Evolutionary conservation across 228 moss, liverwort and hornwort species (phyloP), one percentile per base, ranked within the genome.

Genomic region (Sphagnum fallax): DNA sequence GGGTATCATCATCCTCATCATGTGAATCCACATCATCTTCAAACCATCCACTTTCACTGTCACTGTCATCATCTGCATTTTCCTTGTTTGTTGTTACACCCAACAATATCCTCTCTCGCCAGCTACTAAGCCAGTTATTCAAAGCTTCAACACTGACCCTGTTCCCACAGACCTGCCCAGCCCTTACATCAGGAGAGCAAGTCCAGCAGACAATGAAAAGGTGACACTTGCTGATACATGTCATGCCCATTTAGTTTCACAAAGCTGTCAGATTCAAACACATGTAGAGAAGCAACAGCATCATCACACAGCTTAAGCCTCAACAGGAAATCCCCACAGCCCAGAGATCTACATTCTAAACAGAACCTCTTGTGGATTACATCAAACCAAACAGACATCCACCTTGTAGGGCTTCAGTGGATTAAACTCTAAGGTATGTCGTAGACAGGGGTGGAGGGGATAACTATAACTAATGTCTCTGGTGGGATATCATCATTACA

Each of bases 101-200:
- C 71, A 77, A 79, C 53, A 81, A 72, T 65, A 89, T 79, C 80
- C 83, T 89, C 53, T 88, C 82, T 74, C 84, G 73, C 96, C 96
- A 97, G 47, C 74, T 83, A 67, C 85, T 78, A 73, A 97, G 75
- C 96, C 96, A 97, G 16, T 52, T 77, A 63, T 77, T 87, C 51
- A 97, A 53, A 49, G n/a, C 68, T 68, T 81, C 86, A 49, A 97
- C 88, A 52, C 75, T 76, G 47, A 72, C 72, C 53, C 48, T 76
- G 73, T 97, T 97, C 50, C 96, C 93, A 82, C 93, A 97, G 60
- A 93, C 82, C 95, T 95, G 50, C 60, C 62, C 68, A 68, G 48
- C 47, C 11, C 15, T 4, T 62, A 16, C 8, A 16, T 8, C 62
- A 62, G 71, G 49, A 15, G 12, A 65, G 52, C 48, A 63, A 6